Base-by-base conservation (phyloP, 2,329 filamentous ascomycete genomes). In the Lecanoromycetidae sp. region DNA sequence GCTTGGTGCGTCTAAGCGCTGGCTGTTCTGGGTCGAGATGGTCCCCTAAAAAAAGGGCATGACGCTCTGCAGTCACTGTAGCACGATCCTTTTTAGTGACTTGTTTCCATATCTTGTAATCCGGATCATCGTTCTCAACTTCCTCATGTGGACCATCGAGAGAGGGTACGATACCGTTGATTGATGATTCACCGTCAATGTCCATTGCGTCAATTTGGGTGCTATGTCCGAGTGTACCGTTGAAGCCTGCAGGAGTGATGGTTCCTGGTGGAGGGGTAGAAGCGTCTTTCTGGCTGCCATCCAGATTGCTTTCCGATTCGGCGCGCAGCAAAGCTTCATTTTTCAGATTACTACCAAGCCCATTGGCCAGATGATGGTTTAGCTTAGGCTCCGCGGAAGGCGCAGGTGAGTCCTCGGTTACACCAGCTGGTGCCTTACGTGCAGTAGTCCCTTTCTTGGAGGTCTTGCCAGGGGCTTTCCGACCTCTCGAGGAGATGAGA, bases 71-170 rank as follows among this genome's bases (percentile, higher is more conserved):
- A 50, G 91, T 84, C 44, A 90, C 79, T 20, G 83, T 70, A 3
- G 91, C 91, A 52, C 91, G 81, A 58, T 94, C 88, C 61, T 91
- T 95, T 67, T 96, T 96, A 2, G 91, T 98, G 33, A 94, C 87
- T 64, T 96, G 90, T 68, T 96, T 98, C 91, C 93, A 98, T 29
- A 91, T 84, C 62, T 93, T 94, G 67, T 91, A 94, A 60, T 95
- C 90, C 2, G 76, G 68, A 49, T 96, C 88, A 57, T 96, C 88
- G 56, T 93, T 79, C 55, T 87, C 87, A 10, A 77, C 75, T 56
- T 94, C 85, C 56, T 93, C 84, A 12, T 71, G 74, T 25, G 76
- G 76, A 49, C 82, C 74, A 13, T 76, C 77, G 47, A 84, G 73
- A 1, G 78, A 75, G 43, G 81, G 77, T 32, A 73, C 71, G 61